These are phyloP conservation scores for Fraxinus velutina DNA, from an alignment of 305 asterid species.

Conservation along the genomic window DNA sequence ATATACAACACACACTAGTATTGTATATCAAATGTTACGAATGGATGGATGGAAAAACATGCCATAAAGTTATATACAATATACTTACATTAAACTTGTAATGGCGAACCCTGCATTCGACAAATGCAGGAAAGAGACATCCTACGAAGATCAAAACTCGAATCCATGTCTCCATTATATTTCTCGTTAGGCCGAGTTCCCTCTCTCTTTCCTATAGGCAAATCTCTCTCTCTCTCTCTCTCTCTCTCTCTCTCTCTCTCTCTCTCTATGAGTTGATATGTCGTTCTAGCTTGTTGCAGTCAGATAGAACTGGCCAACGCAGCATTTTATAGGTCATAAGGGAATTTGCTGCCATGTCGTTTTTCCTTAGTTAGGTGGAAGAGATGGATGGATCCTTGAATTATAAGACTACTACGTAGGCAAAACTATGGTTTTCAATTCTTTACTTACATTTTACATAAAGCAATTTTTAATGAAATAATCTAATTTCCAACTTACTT, in stretches of 20 bases:
- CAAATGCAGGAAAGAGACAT: constrained; percentile 37
- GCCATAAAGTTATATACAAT: neutral
- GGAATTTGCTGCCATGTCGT: constrained; percentile 51
- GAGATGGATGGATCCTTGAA: constrained; percentile 40
- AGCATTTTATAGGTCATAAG: constrained; percentile 43
- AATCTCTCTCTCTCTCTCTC: neutral
- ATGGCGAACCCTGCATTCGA: constrained; percentile 58
- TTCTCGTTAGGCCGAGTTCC: neutral
- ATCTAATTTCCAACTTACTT: neutral
- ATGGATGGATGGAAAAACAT: neutral
- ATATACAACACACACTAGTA: too few relatives aligned
- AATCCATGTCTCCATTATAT: constrained; percentile 22
- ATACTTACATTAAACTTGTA: constrained; percentile 74
- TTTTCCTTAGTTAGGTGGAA: constrained; percentile 69
- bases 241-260: neutral
- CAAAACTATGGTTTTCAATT: constrained; percentile 18
- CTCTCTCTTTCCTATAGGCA: constrained; percentile 30
- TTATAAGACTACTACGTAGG: constrained; percentile 35
- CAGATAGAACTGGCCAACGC: constrained; percentile 41
- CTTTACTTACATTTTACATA: constrained; percentile 49
- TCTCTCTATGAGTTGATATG: constrained; percentile 27
- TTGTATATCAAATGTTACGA: neutral
- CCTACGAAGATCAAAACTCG: constrained; percentile 38
- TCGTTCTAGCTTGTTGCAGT: constrained; percentile 30
- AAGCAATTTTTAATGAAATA: constrained; percentile 16